These are phyloP conservation scores for Prototheca stagnorum DNA, from an alignment of 163 green algal genomes.

Conservation along the genomic window DNA sequence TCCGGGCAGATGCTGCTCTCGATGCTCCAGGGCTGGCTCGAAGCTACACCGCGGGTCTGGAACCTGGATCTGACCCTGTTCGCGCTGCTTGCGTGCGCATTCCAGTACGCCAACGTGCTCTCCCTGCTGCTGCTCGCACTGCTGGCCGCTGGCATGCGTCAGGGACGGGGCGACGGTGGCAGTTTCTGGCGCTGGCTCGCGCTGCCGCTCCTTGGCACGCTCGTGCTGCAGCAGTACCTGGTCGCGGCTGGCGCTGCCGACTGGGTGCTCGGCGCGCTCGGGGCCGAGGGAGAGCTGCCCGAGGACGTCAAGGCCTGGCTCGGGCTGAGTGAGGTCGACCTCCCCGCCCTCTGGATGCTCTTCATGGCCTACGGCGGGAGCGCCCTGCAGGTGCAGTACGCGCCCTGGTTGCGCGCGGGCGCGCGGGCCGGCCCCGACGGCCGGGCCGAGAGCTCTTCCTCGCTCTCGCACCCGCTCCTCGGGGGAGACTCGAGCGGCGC, in stretches of 20 bases:
- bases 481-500: not conserved
- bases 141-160: conserved; percentile 31
- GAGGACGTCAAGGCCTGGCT: conserved; percentile 19
- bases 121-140: conserved; percentile 29
- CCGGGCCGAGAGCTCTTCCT: not conserved
- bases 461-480: not conserved
- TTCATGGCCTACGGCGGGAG: conserved; percentile 23
- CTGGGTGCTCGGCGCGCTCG: not conserved
- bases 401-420: not conserved
- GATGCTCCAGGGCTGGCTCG: conserved; percentile 21
- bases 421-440: not conserved
- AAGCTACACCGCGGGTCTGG: conserved; percentile 25
- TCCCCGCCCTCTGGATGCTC: conserved; percentile 27
- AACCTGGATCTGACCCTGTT: conserved; percentile 31
- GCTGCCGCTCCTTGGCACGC: conserved; percentile 24
- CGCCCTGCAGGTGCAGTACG: conserved; percentile 24
- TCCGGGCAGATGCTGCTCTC: conserved; percentile 14
- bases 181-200: conserved; percentile 15
- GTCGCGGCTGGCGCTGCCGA: conserved; percentile 24
- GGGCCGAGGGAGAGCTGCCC: not conserved
- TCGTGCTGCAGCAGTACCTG: conserved; percentile 31
- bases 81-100: conserved; percentile 32
- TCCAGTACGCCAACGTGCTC: conserved; percentile 25
- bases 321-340: conserved; percentile 18
- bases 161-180: not conserved